Percentiles rank a stretch among this genome's conserved stretches.
Evolutionary conservation across 2,329 filamentous ascomycete species (phyloP).

Genomic region (Aspergillus sp.): DNA sequence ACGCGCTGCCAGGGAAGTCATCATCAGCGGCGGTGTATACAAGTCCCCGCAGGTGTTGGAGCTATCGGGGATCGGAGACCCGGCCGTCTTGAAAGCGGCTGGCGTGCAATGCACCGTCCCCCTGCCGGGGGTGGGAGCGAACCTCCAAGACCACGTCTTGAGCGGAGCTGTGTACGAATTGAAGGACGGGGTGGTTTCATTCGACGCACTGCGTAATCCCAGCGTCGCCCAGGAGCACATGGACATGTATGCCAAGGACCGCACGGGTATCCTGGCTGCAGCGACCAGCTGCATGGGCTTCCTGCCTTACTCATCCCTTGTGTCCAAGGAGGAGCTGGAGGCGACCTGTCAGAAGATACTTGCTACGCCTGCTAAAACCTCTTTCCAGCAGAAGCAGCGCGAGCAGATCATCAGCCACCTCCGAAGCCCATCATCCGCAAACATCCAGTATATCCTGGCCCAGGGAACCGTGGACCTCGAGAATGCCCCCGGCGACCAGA

Average conservation of each 20-base stretch:
- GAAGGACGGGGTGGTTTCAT: slow-evolving; percentile 1
- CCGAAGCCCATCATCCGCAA: neutral
- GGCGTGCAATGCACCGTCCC: slow-evolving; percentile 42
- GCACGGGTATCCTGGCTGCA: slow-evolving; percentile 4
- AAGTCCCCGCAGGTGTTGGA: slow-evolving; percentile 61
- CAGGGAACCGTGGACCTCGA: slow-evolving; percentile 1
- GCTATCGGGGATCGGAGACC: slow-evolving; percentile 58
- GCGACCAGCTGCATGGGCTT: slow-evolving; percentile 8
- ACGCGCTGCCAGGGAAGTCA: slow-evolving; percentile 48
- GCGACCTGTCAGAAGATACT: slow-evolving; percentile 2
- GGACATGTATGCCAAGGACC: slow-evolving; percentile 6
- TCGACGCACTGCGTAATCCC: slow-evolving; percentile 11
- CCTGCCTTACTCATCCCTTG: slow-evolving; percentile 8
- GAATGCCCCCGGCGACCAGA: neutral
- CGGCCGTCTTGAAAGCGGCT: slow-evolving; percentile 37
- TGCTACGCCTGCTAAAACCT: neutral
- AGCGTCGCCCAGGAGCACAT: slow-evolving; percentile 4
- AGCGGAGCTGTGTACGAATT: slow-evolving; percentile 15
- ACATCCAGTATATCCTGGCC: slow-evolving; percentile 4
- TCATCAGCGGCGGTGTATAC: slow-evolving; percentile 58
- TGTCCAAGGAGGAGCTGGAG: neutral
- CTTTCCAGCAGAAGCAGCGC: slow-evolving; percentile 3
- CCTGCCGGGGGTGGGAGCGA: slow-evolving; percentile 46
- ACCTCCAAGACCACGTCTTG: slow-evolving; percentile 46
- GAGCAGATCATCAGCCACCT: slow-evolving; percentile 1